phyloP scores from a whole-genome alignment of 805 yeast species.

The Yarrowia phangngaensis region DNA sequence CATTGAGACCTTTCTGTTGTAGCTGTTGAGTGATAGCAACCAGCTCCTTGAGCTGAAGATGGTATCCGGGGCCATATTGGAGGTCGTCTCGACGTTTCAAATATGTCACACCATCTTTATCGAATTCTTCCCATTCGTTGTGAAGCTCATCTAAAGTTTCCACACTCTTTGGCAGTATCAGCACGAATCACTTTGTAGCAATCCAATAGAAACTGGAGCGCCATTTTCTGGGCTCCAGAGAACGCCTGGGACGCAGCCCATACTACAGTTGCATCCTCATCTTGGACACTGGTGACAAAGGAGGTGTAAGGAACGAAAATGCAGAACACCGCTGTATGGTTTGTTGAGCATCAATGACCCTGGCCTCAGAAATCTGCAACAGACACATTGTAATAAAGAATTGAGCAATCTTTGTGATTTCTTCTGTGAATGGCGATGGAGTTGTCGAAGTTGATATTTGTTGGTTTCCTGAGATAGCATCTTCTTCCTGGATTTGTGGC shows the following conservation, averaged over 20 bases:
- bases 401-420: slow-evolving; percentile 12
- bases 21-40: slow-evolving; percentile 11
- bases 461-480: too few relatives aligned
- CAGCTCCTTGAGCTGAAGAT: slow-evolving; percentile 16
- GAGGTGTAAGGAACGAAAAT: background rate
- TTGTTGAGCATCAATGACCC: slow-evolving; percentile 6
- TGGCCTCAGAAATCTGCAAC: slow-evolving; percentile 1
- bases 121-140: slow-evolving; percentile 17
- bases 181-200: slow-evolving; percentile 11
- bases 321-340: slow-evolving; percentile 1
- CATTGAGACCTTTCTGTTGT: slow-evolving; percentile 9
- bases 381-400: slow-evolving; percentile 7
- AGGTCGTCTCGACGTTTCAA: slow-evolving; percentile 2
- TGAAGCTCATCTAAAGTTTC: slow-evolving; percentile 5
- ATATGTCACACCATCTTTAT: slow-evolving; percentile 9
- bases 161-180: slow-evolving; percentile 6
- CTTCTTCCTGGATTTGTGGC: too few relatives aligned
- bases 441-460: background rate
- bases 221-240: background rate
- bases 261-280: background rate
- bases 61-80: slow-evolving; percentile 1
- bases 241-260: slow-evolving; percentile 21
- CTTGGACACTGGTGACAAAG: background rate
- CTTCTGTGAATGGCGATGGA: slow-evolving; percentile 3
- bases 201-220: slow-evolving; percentile 2